These are phyloP conservation scores for Barnettozyma pratensis DNA, from an alignment of 805 yeast species.

Conservation along the genomic window DNA sequence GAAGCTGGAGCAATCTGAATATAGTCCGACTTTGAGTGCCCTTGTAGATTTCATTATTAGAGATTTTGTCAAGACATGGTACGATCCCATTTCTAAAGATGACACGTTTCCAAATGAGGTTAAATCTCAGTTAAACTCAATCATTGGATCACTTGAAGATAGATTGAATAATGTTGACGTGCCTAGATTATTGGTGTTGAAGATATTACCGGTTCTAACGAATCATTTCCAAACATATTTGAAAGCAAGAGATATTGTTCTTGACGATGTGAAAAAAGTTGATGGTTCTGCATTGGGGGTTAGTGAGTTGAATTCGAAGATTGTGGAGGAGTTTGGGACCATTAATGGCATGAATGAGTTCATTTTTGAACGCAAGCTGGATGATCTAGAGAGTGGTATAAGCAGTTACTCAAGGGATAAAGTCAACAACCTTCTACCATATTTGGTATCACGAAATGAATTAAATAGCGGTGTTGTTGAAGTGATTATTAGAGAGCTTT, in stretches of 20 bases:
- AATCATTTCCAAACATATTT: slow-evolving; percentile 55
- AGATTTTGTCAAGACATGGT: slow-evolving; percentile 59
- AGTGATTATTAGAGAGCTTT: slow-evolving; percentile 55
- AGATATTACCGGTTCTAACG: slow-evolving; percentile 59
- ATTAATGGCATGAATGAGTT: slow-evolving; percentile 52
- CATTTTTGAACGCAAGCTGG: slow-evolving; percentile 32
- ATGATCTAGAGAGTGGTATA: slow-evolving; percentile 35
- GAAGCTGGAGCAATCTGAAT: slow-evolving; percentile 3
- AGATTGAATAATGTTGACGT: slow-evolving; percentile 44
- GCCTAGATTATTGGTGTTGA: slow-evolving; percentile 51
- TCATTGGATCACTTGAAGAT: slow-evolving; percentile 36
- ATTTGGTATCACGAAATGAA: slow-evolving; percentile 41
- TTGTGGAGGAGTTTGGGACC: slow-evolving; percentile 35
- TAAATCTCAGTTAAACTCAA: slow-evolving; percentile 35
- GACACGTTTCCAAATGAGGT: slow-evolving; percentile 37
- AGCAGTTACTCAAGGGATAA: slow-evolving; percentile 44
- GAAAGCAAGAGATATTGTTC: slow-evolving; percentile 31
- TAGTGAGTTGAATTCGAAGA: slow-evolving; percentile 33
- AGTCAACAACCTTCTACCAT: slow-evolving; percentile 41
- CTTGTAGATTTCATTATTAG: slow-evolving; percentile 42
- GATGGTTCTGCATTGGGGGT: slow-evolving; percentile 24
- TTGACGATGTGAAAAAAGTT: slow-evolving; percentile 22
- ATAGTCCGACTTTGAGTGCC: slow-evolving; percentile 39
- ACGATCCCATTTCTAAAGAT: slow-evolving; percentile 36
- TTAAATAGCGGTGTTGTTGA: slow-evolving; percentile 41